Conservation (phyloP, 2,329 filamentous ascomycete genomes). For the Claviceps sorghi region DNA sequence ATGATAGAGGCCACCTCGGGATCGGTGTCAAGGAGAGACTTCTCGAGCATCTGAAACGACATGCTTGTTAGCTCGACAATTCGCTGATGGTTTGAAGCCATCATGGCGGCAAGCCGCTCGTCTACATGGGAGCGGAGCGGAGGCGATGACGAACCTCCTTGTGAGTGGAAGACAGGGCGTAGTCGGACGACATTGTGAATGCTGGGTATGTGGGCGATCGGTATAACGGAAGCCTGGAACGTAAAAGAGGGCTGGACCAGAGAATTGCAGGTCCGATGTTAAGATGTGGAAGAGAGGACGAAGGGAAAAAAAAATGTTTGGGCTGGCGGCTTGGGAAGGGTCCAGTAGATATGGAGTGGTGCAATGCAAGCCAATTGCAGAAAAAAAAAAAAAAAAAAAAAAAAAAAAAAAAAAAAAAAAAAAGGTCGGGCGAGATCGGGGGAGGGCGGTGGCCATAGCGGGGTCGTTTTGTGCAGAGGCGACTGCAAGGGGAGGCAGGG, state of each 20-base stretch:
- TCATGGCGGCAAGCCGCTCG: constrained; percentile 5
- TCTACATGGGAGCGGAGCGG: background rate
- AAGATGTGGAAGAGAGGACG: background rate
- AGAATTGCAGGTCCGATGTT: background rate
- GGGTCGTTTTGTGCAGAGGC: background rate
- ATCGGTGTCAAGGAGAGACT: constrained; percentile 79
- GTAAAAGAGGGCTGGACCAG: background rate
- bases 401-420: background rate
- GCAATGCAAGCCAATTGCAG: constrained; percentile 1
- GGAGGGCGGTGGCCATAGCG: background rate
- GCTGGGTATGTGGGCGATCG: constrained; percentile 1
- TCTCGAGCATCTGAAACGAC: constrained; percentile 70
- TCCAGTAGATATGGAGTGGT: background rate
- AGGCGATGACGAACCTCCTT: constrained; percentile 33
- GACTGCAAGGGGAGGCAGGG: background rate
- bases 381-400: background rate
- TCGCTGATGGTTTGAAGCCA: background rate
- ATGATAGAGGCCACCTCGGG: constrained; percentile 94
- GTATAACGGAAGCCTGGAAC: background rate
- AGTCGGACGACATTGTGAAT: constrained; percentile 29
- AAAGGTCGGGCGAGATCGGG: constrained; percentile 1
- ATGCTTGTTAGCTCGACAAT: constrained; percentile 4
- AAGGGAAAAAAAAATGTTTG: constrained; percentile 1
- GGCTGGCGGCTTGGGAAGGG: background rate
- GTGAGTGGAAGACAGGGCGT: constrained; percentile 39